phyloP scores from a whole-genome alignment of 345 rosid genomes.

The Moricandia moricandioides region DNA sequence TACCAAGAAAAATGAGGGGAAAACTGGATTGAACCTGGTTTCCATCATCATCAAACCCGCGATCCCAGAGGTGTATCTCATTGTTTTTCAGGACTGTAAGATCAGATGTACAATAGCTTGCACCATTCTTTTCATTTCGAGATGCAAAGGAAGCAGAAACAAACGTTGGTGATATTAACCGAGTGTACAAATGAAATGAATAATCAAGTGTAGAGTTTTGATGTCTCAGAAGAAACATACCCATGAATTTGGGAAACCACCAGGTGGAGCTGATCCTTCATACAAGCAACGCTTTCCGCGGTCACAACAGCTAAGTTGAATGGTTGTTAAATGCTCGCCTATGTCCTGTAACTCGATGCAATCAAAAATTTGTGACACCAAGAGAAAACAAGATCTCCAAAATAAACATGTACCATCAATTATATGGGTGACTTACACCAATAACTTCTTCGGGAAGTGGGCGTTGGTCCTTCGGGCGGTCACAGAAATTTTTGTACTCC shows the following conservation, averaged over 20 bases:
- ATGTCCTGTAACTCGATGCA: conserved; percentile 51
- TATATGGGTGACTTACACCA: conserved; percentile 51
- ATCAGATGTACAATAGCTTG: conserved; percentile 75
- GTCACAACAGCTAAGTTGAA: conserved; percentile 67
- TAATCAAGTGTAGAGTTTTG: neutral
- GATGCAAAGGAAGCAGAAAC: neutral
- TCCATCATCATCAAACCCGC: conserved; percentile 72
- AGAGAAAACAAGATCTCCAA: neutral
- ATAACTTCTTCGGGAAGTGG: conserved; percentile 86
- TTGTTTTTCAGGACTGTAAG: conserved; percentile 75
- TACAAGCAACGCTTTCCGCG: conserved; percentile 81
- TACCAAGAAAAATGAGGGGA: neutral
- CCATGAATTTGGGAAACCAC: conserved; percentile 87
- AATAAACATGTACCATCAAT: neutral
- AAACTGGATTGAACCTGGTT: conserved; percentile 51
- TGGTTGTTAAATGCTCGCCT: conserved; percentile 77
- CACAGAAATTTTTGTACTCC: conserved; percentile 86
- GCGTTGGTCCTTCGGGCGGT: conserved; percentile 77
- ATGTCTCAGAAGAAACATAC: conserved; percentile 37
- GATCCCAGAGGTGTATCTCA: conserved; percentile 88
- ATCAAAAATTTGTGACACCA: neutral
- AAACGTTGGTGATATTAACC: neutral
- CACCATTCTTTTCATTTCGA: conserved; percentile 52
- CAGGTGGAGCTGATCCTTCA: conserved; percentile 80
- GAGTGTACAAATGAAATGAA: neutral